Evolutionary conservation across 2,329 filamentous ascomycete genomes (phyloP), one percentile per base, ranked within the genome.

Genomic region (Ophiocordyceps camponoti-floridani): DNA sequence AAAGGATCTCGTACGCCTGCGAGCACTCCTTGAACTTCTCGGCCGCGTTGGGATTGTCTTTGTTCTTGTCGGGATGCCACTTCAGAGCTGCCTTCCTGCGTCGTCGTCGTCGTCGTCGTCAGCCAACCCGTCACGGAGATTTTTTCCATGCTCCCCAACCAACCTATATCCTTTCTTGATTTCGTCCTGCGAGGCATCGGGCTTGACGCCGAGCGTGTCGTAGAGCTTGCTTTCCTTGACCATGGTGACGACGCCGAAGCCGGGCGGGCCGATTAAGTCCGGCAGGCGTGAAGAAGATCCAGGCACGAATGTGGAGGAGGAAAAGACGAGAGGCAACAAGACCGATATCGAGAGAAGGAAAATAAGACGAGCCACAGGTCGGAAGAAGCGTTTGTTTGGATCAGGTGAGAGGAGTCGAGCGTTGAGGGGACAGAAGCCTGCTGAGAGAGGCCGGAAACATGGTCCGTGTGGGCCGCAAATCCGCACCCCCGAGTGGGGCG

Each of bases 21-120:
- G 87, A 94, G 51, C 87, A 84, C 62, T 96, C 91, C 67, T 98
- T 98, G 73, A 98, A 98, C 65, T 89, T 95, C 61, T 96, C 91
- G 48, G 77, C 71, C 9, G 89, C 85, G 44, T 77, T 67, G 28
- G 87, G 79, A 54, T 89, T 87, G 65, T 94, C 81, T 63, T 88
- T 88, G 72, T 96, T 98, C 73, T 96, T 98, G 70, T 98, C 91
- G 7, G 91, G 91, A 59, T 98, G 91, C 66, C 79, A 88, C 67
- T 88, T 93, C 60, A 96, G 66, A 45, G 89, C 89, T 46, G 80
- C 75, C 72, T 94, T 94, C 50, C 83, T 86, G 60, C 47, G 4
- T 12, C 14, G 9, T 27, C 23, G 40, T 28, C 19, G 16, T 60
- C 47, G 4, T 12, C 14, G 9, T 27, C 23, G 40, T 28, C 19